phyloP scores from a whole-genome alignment of 2,329 filamentous ascomycete species.

The Ceratocystis albifundus region DNA sequence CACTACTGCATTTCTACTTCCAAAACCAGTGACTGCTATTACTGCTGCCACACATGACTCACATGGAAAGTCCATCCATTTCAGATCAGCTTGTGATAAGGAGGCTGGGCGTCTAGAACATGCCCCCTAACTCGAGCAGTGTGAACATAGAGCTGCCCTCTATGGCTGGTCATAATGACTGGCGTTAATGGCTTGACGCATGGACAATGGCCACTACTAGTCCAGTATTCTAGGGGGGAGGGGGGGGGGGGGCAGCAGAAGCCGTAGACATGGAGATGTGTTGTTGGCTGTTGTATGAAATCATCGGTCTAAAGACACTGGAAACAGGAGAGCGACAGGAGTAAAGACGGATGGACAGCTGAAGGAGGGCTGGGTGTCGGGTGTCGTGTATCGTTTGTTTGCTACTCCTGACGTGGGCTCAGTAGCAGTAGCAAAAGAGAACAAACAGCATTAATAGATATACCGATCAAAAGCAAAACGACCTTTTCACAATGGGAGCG shows the following conservation, averaged over 20 bases:
- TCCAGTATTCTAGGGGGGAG: no score
- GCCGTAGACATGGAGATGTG: background rate
- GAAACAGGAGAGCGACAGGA: background rate
- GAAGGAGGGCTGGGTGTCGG: background rate
- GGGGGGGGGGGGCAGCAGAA: background rate
- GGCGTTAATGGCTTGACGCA: background rate
- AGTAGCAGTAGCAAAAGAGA: background rate
- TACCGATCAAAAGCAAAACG: background rate
- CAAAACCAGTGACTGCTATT: background rate
- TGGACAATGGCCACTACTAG: background rate
- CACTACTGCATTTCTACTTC: background rate
- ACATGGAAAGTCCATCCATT: background rate
- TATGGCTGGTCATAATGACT: background rate
- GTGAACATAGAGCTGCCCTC: background rate
- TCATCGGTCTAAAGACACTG: background rate
- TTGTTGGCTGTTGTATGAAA: no score
- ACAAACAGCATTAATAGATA: background rate
- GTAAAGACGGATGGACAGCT: background rate
- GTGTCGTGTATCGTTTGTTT: background rate
- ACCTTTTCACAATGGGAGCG: background rate
- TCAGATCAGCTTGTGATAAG: background rate
- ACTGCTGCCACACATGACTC: background rate
- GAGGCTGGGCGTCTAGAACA: background rate
- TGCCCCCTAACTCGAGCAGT: background rate
- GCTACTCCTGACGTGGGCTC: background rate